These are phyloP conservation scores for Fraxinus anomala DNA, from an alignment of 257 asterid species.

Conservation along the genomic window DNA sequence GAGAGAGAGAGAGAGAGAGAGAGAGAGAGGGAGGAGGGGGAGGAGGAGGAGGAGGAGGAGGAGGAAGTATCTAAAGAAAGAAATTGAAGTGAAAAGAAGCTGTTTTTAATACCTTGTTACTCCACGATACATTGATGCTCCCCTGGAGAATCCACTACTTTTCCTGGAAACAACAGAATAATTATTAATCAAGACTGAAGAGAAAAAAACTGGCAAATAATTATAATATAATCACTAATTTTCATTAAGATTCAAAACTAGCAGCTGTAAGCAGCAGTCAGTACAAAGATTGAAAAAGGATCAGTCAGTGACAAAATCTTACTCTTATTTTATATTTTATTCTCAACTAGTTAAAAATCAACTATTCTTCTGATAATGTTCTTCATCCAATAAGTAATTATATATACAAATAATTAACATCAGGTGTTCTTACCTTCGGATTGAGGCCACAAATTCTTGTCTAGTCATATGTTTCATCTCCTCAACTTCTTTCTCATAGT, in stretches of 20 bases:
- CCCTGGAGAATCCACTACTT: conserved; percentile 92
- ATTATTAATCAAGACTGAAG: neutral
- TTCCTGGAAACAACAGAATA: conserved; percentile 45
- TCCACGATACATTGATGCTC: conserved; percentile 95
- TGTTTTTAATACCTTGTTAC: conserved; percentile 63
- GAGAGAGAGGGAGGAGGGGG: neutral
- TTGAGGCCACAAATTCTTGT: conserved; percentile 93
- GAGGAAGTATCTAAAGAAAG: too few relatives aligned
- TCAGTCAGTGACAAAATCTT: conserved; percentile 40
- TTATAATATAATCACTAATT: neutral
- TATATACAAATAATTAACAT: neutral
- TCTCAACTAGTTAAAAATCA: neutral
- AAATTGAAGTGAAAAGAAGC: neutral
- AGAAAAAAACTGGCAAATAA: conserved; percentile 21
- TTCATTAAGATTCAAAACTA: neutral
- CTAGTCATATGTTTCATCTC: conserved; percentile 96
- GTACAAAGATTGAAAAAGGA: conserved; percentile 17
- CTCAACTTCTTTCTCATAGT: conserved; percentile 88
- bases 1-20: neutral
- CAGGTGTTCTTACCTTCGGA: conserved; percentile 59
- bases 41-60: too few relatives aligned
- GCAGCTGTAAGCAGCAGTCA: neutral
- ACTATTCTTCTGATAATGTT: too few relatives aligned
- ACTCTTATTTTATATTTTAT: conserved; percentile 15
- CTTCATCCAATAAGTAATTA: too few relatives aligned